Conservation (phyloP, 2,329 filamentous ascomycete species). For the Cadophora sp. region DNA sequence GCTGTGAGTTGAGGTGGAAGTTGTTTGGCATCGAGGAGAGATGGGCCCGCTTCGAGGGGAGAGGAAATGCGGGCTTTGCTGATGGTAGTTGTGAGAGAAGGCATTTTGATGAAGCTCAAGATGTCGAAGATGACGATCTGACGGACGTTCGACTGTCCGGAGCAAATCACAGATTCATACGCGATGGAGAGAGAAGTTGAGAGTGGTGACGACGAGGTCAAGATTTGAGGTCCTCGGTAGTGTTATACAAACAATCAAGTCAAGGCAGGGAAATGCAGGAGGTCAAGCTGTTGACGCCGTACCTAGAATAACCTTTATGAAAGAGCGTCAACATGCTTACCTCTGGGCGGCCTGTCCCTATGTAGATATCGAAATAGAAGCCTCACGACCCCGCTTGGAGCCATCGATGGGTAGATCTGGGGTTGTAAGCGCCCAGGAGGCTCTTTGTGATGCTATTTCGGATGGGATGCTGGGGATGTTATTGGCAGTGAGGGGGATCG, state of each 20-base stretch:
- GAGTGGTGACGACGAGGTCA: conserved; percentile 20
- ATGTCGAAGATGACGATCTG: conserved; percentile 13
- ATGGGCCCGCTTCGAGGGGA: conserved; percentile 67
- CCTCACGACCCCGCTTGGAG: conserved; percentile 1
- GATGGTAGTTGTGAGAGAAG: conserved; percentile 27
- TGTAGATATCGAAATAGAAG: conserved; percentile 24
- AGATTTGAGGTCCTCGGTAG: conserved; percentile 5
- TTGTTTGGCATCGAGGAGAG: conserved; percentile 62
- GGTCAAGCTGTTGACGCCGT: conserved; percentile 17
- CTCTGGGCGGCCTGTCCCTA: background rate
- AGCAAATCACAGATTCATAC: conserved; percentile 14
- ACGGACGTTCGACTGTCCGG: background rate
- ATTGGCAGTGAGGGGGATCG: conserved; percentile 17
- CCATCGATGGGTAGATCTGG: conserved; percentile 21
- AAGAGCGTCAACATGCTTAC: conserved; percentile 21
- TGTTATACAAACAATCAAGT: conserved; percentile 3
- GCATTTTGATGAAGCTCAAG: background rate
- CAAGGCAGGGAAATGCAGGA: conserved; percentile 6
- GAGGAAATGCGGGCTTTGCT: conserved; percentile 64
- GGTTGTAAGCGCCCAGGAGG: conserved; percentile 19
- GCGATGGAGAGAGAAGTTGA: background rate
- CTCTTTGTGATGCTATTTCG: conserved; percentile 23
- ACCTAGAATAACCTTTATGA: conserved; percentile 20
- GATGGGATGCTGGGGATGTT: background rate
- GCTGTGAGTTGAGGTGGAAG: conserved; percentile 61